A percentile compares a stretch with the other conserved stretches of the same genome.
These are phyloP conservation scores for Backusella mclennaniae DNA, from an alignment of 192 early-diverging fungal genomes.

Conservation along the genomic window DNA sequence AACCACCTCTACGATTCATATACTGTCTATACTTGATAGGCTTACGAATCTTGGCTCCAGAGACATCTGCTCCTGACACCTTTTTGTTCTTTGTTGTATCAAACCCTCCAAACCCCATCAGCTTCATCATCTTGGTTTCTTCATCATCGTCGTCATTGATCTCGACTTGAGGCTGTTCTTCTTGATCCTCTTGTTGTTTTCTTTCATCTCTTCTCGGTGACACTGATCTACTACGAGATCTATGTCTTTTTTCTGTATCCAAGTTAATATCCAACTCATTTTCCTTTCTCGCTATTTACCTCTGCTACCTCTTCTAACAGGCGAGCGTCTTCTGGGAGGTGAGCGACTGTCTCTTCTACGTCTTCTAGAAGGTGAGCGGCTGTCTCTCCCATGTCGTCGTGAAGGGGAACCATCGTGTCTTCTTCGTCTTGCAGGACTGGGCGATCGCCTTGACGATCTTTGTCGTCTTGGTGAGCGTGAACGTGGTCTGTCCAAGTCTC, in stretches of 20 bases:
- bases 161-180: background rate
- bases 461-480: constrained; percentile 2
- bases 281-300: background rate
- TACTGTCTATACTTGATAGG: constrained; percentile 89
- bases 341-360: background rate
- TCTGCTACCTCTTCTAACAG: background rate
- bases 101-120: constrained; percentile 92
- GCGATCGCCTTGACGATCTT: background rate
- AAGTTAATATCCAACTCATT: background rate
- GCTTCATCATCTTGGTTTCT: constrained; percentile 78
- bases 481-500: constrained; percentile 20
- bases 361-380: background rate
- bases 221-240: background rate
- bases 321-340: background rate
- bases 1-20: constrained; percentile 92
- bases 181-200: background rate
- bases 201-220: background rate
- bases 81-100: constrained; percentile 82
- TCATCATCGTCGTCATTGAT: constrained; percentile 45
- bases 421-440: background rate
- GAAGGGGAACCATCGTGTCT: constrained; percentile 14
- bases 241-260: background rate
- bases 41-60: constrained; percentile 80
- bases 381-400: background rate
- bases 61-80: constrained; percentile 69